Percentiles rank a stretch among this genome's conserved stretches.
Conservation (phyloP, 192 early-diverging fungal genomes). For the Lunasporangiospora selenospora region DNA sequence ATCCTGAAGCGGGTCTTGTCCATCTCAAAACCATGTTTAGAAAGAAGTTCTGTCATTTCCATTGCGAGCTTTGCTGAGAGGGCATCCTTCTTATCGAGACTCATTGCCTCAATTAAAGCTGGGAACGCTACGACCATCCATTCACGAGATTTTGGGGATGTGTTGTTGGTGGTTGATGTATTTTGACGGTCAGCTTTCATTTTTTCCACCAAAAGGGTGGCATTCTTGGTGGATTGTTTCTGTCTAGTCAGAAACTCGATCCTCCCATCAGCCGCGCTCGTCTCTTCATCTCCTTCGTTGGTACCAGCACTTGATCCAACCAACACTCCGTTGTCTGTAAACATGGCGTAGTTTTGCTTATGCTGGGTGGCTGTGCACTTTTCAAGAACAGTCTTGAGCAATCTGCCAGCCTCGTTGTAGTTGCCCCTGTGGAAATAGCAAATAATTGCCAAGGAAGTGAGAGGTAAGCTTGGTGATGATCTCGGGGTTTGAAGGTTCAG, state of each 20-base stretch:
- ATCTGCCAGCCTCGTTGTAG: not conserved
- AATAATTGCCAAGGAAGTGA: slow-evolving; percentile 1
- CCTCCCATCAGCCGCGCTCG: not conserved
- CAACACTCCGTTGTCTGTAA: not conserved
- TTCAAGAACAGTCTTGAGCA: slow-evolving; percentile 9
- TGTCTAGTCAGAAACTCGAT: slow-evolving; percentile 7
- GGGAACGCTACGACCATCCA: slow-evolving; percentile 19
- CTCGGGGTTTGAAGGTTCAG: not conserved
- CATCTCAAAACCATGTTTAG: slow-evolving; percentile 9
- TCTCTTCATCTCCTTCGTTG: not conserved
- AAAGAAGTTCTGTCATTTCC: slow-evolving; percentile 10
- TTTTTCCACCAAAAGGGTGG: no score
- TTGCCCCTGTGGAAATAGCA: slow-evolving; percentile 12
- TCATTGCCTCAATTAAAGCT: slow-evolving; percentile 21
- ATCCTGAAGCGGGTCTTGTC: slow-evolving; percentile 16
- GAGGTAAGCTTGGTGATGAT: not conserved
- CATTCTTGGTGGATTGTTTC: no score
- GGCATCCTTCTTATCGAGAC: slow-evolving; percentile 13
- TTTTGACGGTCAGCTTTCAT: not conserved
- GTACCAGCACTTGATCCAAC: not conserved
- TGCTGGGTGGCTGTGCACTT: not conserved
- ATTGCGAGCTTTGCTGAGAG: not conserved
- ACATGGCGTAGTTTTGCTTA: not conserved
- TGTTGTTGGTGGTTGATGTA: no score
- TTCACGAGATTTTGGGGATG: no score